A percentile compares a stretch with the other conserved stretches of the same genome.
Conservation (phyloP, 768 basidiomycete species). For the Wakefieldia striispora region DNA sequence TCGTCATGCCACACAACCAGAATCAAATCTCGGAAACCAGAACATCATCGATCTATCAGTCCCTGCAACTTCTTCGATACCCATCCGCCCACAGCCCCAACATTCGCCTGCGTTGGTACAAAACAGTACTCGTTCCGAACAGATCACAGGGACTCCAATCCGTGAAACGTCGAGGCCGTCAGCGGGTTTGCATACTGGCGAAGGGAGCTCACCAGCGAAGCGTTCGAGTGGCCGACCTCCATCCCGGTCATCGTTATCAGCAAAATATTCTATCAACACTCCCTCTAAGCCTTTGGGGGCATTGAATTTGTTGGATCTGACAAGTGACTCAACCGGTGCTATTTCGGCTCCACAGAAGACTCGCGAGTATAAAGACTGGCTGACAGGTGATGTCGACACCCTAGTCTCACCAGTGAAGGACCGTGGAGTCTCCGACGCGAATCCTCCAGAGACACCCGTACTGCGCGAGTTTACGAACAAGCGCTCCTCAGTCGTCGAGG, state of each 20-base stretch:
- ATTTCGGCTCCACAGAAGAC: slow-evolving; percentile 16
- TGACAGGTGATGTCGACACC: slow-evolving; percentile 67
- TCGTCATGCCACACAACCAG: slow-evolving; percentile 16
- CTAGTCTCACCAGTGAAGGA: slow-evolving; percentile 17
- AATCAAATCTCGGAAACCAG: slow-evolving; percentile 11
- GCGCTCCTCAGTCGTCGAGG: slow-evolving; percentile 65
- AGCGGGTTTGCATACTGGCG: slow-evolving; percentile 16
- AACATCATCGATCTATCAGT: slow-evolving; percentile 23
- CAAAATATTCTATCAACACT: slow-evolving; percentile 49
- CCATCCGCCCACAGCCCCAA: slow-evolving; percentile 20
- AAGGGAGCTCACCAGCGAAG: slow-evolving; percentile 12
- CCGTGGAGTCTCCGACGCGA: slow-evolving; percentile 8
- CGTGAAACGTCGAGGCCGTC: slow-evolving; percentile 24
- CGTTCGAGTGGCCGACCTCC: slow-evolving; percentile 19
- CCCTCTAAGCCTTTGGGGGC: slow-evolving; percentile 39
- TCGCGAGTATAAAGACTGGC: slow-evolving; percentile 58
- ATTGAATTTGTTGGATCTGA: slow-evolving; percentile 19
- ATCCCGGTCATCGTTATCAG: slow-evolving; percentile 44
- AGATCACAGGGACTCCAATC: slow-evolving; percentile 54
- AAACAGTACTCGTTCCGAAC: slow-evolving; percentile 53
- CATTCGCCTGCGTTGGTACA: slow-evolving; percentile 16
- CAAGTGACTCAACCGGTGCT: slow-evolving; percentile 5
- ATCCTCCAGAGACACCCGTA: slow-evolving; percentile 40
- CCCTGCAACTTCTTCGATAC: slow-evolving; percentile 21
- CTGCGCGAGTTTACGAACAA: slow-evolving; percentile 72